phyloP scores from a whole-genome alignment of 495 filamentous ascomycete genomes.

The Cercophora sp. region DNA sequence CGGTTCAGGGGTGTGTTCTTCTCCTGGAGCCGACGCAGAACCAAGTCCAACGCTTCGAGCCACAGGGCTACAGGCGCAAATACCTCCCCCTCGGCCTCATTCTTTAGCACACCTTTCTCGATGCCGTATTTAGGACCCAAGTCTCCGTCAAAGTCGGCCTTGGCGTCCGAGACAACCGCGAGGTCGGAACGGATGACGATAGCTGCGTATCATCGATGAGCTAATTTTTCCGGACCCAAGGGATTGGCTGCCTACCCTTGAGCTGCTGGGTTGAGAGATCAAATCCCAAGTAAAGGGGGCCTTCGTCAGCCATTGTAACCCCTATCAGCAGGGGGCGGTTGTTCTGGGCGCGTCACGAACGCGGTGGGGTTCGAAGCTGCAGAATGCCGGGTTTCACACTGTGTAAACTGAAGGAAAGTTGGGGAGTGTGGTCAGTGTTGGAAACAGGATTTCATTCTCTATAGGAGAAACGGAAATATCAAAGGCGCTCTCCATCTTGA shows the following conservation, averaged over 20 bases:
- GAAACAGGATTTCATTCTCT: not conserved
- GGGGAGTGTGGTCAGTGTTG: not conserved
- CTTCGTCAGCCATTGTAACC: conserved; percentile 43
- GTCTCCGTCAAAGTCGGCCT: conserved; percentile 69
- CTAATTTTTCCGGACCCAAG: not conserved
- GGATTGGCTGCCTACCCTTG: conserved; percentile 58
- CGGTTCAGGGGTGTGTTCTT: conserved; percentile 72
- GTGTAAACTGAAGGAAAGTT: too few species aligned
- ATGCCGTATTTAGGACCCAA: conserved; percentile 76
- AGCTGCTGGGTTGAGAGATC: conserved; percentile 96
- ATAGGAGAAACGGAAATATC: not conserved
- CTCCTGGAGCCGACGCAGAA: conserved; percentile 66
- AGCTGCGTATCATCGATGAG: conserved; percentile 37
- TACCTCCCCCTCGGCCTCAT: conserved; percentile 77
- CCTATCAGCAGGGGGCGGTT: too few species aligned
- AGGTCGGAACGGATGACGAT: conserved; percentile 78
- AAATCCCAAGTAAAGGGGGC: conserved; percentile 82
- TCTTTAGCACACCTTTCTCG: conserved; percentile 80
- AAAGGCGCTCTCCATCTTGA: not conserved
- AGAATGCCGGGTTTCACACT: too few species aligned
- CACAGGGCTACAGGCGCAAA: conserved; percentile 91
- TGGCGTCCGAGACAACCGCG: conserved; percentile 69
- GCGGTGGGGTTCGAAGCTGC: not conserved
- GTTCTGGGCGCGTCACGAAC: too few species aligned
- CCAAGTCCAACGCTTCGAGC: conserved; percentile 86